Base-by-base conservation (phyloP, 495 filamentous ascomycete genomes). In the Daldinia vernicosa region DNA sequence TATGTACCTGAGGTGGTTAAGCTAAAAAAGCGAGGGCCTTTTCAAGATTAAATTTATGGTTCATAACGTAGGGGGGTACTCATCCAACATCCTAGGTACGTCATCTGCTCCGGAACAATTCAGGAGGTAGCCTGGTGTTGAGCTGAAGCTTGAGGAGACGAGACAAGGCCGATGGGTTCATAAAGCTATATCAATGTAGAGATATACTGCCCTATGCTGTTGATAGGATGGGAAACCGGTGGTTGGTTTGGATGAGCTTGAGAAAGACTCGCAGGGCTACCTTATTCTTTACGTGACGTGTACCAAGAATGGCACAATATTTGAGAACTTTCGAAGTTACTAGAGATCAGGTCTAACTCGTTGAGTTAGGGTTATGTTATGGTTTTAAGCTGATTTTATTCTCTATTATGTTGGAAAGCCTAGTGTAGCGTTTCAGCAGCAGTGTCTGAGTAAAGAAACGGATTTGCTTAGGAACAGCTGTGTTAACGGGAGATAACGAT, bases 121-220 rank as follows among this genome's bases (percentile, higher is more conserved):
- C 84, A 1, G 88, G 90, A 60, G 2, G 6, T 84, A 89, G 3
- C 80, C 84, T 17, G 85, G 85, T 65, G 84, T 92, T 17, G 78
- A 91, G 30, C 81, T 89, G 40, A 87, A 91, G 75, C 87, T 92
- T 54, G 87, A 86, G 22, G 81, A 86, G 43, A 86, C 89, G 56
- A 76, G 97, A 33, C 91, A 93, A 66, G 81, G 83, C 56, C 86
- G 90, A 63, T 75, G 83, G 26, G 83, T 89, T 74, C 94, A 93
- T 74, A 86, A 90, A 59, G 88, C 90, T 54, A 80, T 82, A 17
- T 86, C 87, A 47, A 90, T 93, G 74, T 88, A 91, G 63, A 90
- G 98, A 69, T 98, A 93, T 78, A 92, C 14, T 91, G 97, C 28
- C 4, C 28, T 14, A 88, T 96, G 28, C 90, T 90, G 94, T 59